phyloP scores from a whole-genome alignment of 257 asterid species.

The Ocimum tenuiflorum region DNA sequence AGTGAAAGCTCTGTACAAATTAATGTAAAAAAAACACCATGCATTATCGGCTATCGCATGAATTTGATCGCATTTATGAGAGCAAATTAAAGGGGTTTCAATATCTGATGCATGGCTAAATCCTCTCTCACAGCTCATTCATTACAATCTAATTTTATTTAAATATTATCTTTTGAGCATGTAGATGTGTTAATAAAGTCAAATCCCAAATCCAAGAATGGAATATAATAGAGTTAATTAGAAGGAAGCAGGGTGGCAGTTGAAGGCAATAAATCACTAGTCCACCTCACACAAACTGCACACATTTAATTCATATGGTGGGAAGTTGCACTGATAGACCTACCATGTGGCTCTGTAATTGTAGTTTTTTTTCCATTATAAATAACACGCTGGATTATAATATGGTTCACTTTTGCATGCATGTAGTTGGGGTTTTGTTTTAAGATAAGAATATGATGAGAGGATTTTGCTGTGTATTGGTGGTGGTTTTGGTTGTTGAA shows the following conservation, averaged over 20 bases:
- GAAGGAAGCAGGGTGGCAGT: slow-evolving; percentile 16
- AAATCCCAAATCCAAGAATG: not conserved
- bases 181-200: not conserved
- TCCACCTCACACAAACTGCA: not conserved
- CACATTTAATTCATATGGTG: not conserved
- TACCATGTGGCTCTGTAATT: slow-evolving; percentile 4
- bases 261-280: slow-evolving; percentile 10
- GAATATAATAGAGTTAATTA: not conserved
- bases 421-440: not conserved
- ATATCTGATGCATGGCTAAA: no score
- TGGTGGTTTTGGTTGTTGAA: slow-evolving; percentile 10
- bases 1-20: no score
- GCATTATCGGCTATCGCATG: no score
- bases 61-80: no score
- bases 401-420: not conserved
- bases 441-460: slow-evolving; percentile 5
- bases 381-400: not conserved
- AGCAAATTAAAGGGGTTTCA: no score
- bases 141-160: no score
- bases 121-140: no score
- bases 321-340: not conserved
- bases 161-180: no score
- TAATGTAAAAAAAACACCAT: no score
- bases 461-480: not conserved
- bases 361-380: slow-evolving; percentile 13